phyloP scores from a whole-genome alignment of 345 rosid genomes.

The Camelina neglecta region DNA sequence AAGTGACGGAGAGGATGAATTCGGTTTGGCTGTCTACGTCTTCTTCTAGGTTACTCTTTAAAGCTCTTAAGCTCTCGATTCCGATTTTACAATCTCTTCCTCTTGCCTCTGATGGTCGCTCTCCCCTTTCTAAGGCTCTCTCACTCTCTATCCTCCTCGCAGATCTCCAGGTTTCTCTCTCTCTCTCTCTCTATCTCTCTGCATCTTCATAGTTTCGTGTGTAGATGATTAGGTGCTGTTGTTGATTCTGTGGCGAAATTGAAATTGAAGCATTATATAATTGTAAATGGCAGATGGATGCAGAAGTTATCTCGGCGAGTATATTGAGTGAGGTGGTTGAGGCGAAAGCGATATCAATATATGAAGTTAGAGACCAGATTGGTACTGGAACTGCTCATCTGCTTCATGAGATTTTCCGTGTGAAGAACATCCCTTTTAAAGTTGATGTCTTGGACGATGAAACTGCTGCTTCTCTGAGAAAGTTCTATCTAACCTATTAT shows the following conservation, averaged over 20 bases:
- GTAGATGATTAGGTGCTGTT: conserved; percentile 13
- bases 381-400: conserved; percentile 86
- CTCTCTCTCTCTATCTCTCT: conserved; percentile 50
- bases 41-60: conserved; percentile 78
- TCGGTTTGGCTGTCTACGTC: conserved; percentile 81
- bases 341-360: conserved; percentile 63
- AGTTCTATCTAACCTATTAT: conserved; percentile 86
- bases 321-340: conserved; percentile 69
- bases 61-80: conserved; percentile 82
- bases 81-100: conserved; percentile 75
- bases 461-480: conserved; percentile 72
- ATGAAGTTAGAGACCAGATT: conserved; percentile 66
- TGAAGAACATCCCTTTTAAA: conserved; percentile 68
- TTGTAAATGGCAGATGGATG: conserved; percentile 74
- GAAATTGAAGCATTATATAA: neutral
- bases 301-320: conserved; percentile 95
- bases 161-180: conserved; percentile 77
- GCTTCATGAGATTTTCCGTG: conserved; percentile 79
- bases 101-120: conserved; percentile 66
- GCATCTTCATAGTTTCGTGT: neutral
- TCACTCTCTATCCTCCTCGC: conserved; percentile 83
- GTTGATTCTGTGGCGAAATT: conserved; percentile 14
- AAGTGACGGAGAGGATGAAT: conserved; percentile 84
- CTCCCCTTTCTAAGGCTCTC: conserved; percentile 81
- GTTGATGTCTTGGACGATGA: conserved; percentile 78